phyloP scores from a whole-genome alignment of 495 filamentous ascomycete genomes.

The Hyaloscypha finlandica region DNA sequence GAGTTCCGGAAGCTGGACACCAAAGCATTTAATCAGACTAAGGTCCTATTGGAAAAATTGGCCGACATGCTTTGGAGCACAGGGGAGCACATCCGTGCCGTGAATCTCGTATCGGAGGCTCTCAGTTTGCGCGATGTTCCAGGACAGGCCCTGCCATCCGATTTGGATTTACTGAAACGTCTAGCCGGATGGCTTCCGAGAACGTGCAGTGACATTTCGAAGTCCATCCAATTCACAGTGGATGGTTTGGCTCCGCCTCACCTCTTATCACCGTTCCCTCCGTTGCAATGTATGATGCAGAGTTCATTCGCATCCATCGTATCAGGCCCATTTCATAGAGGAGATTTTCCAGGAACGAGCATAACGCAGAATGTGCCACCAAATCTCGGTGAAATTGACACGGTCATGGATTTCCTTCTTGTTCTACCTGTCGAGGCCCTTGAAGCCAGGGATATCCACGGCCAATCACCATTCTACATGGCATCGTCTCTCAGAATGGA shows the following conservation, averaged over 20 bases:
- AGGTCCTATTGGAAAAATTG: background rate
- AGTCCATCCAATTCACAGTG: background rate
- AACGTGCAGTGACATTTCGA: background rate
- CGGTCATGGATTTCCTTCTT: conserved; percentile 1
- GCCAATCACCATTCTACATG: background rate
- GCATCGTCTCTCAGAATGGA: background rate
- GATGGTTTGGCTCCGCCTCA: background rate
- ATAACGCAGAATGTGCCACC: background rate
- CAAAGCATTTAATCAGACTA: background rate
- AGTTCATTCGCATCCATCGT: background rate
- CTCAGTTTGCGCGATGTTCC: background rate
- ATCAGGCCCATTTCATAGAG: background rate
- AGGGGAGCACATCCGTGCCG: background rate
- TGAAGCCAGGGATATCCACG: background rate
- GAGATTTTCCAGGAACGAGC: background rate
- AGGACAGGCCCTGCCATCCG: background rate
- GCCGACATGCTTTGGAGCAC: background rate
- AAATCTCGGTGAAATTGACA: background rate
- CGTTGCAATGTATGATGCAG: conserved; percentile 6
- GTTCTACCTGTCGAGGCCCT: background rate
- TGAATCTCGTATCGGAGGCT: background rate
- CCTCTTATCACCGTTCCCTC: background rate
- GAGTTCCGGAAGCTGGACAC: background rate
- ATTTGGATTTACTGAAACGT: background rate
- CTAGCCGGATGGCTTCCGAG: background rate